Evolutionary conservation across 257 asterid species (phyloP), one percentile per base, ranked within the genome.

Genomic region (Coffea eugenioides): DNA sequence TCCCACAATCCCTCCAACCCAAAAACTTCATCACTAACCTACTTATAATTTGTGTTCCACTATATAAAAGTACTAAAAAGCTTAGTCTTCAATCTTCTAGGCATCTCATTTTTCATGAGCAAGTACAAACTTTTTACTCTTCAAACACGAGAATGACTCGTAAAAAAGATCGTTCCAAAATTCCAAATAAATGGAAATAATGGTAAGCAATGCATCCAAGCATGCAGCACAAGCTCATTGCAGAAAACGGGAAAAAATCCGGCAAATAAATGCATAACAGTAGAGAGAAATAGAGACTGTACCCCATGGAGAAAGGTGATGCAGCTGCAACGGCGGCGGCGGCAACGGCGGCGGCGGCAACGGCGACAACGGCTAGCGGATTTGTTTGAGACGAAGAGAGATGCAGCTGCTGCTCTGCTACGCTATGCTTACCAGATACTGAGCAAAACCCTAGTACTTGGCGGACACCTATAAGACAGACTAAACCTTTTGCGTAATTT

Each of bases 241-340:
- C n/a, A 16, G 8, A 16, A 56, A 56, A 18, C n/a, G 62, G 18
- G 3, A 52, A 56, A 56, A 56, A 56, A 56, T 6, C 23, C 23
- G 3, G 5, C 23, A 9, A 0, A 34, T 36, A 5, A 31, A 21
- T 34, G 6, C 6, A 36, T 18, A 54, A 34, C 34, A 0, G 21
- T 18, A 9, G 43, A 36, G 25, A 25, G 2, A 59, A 54, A 61
- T 1, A 25, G 8, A 25, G 12, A n/a, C 21, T 31, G 27, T 20
- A 77, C 80, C 80, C 80, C 80, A 77, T 77, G 74, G 36, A 23
- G 74, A 27, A 8, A 5, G 41, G 65, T 36, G 66, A 23, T 20
- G n/a, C n/a, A 6, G 25, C 23, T 4, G 43, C 9, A 3, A 45
- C 18, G 11, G 23, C 71, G 4, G 9, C 45, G 20, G 6, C 18